Evolutionary conservation across 192 early-diverging fungal genomes (phyloP), one percentile per base, ranked within the genome.

Genomic region (Entrophospora sp.): DNA sequence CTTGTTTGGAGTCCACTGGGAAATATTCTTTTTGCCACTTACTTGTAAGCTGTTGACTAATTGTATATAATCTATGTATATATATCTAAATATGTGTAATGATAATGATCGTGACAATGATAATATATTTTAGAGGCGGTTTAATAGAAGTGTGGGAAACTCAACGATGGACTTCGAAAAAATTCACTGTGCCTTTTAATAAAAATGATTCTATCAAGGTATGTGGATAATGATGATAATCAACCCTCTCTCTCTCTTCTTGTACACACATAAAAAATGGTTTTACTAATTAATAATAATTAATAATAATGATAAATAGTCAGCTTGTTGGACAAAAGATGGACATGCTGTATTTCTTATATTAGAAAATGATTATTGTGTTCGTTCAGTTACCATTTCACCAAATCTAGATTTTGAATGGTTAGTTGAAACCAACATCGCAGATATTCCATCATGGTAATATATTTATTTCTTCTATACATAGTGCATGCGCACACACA

Each of bases 111-210:
- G 22, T 27, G 9, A 14, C 14, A 9, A 40, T 40, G 14, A 40
- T 14, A 40, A 40, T 5, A 12, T 52, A 5, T 1, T 22, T 18
- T 40, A 66, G 64, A 42, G 28, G 42, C 2, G 64, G 64, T 37
- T 31, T 40, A 44, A 36, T 51, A 25, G 37, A 44, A 53, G 6
- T 66, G n/a, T 66, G 49, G 48, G 64, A 66, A 53, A 66, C 64
- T 9, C 31, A 35, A 40, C 5, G 51, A 27, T 66, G 64, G 64
- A 66, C 51, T 27, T 62, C 42, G 4, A 62, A 62, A 62, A 32
- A 31, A 14, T 32, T 62, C 18, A 43, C 14, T 30, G 7, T 37
- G 4, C 38, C 14, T 40, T 6, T 9, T 9, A 14, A 40, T 9
- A 40, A 14, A 6, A 40, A 40, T 9, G 38, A 40, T 6, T 9